Evolutionary conservation across 345 rosid genomes (phyloP).

Genomic region (Populus deltoides): DNA sequence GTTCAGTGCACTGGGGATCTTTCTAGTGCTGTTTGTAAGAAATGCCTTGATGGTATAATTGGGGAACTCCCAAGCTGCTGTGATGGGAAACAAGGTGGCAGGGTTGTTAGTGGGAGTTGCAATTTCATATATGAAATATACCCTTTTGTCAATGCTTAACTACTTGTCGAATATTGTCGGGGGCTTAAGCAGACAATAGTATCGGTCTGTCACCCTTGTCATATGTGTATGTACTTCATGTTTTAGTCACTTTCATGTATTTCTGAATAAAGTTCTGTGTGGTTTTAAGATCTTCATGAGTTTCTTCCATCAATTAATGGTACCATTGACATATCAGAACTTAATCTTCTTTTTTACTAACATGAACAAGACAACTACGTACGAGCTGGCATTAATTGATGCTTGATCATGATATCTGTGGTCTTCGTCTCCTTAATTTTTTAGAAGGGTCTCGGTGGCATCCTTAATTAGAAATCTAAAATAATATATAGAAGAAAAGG

Average conservation of each 20-base stretch:
- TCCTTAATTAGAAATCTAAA: no score
- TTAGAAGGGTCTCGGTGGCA: no score
- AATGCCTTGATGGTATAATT: slow-evolving; percentile 1
- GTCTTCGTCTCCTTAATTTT: no score
- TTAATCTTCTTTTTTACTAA: neutral
- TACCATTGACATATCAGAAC: neutral
- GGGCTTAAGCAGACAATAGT: neutral
- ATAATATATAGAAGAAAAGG: no score
- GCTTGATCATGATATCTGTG: no score
- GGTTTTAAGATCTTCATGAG: neutral
- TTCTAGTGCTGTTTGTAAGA: neutral
- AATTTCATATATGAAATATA: slow-evolving; percentile 4
- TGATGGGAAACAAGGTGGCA: slow-evolving; percentile 5
- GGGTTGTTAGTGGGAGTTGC: slow-evolving; percentile 4
- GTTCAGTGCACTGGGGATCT: slow-evolving; percentile 1
- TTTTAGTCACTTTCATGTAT: no score
- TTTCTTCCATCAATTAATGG: neutral
- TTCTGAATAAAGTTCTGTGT: no score
- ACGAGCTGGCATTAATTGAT: neutral
- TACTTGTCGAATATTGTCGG: no score
- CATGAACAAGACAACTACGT: neutral
- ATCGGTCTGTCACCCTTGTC: neutral
- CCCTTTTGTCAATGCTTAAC: neutral
- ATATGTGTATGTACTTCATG: no score
- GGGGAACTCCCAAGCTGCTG: slow-evolving; percentile 3